A percentile compares a stretch with the other conserved stretches of the same genome.
phyloP scores from a whole-genome alignment of 2,329 filamentous ascomycete genomes.

The Curvularia verruculosa region DNA sequence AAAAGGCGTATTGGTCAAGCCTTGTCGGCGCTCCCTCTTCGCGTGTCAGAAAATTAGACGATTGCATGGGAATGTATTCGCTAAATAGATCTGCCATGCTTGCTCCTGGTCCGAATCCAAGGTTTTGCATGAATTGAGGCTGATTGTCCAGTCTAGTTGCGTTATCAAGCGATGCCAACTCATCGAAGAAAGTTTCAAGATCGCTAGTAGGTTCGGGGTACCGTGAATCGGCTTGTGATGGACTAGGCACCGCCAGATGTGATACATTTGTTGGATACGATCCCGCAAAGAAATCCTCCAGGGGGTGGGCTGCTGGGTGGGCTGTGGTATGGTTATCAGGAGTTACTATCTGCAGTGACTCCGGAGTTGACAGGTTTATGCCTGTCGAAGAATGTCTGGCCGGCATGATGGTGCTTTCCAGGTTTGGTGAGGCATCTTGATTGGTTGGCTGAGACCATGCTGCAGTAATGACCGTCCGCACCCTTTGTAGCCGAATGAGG shows the following conservation, averaged over 20 bases:
- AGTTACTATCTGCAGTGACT: constrained; percentile 25
- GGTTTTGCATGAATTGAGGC: constrained; percentile 69
- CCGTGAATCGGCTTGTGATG: constrained; percentile 27
- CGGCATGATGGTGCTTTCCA: constrained; percentile 7
- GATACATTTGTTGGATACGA: constrained; percentile 10
- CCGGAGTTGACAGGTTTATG: constrained; percentile 27
- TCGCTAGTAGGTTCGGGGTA: constrained; percentile 50
- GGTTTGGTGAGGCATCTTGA: background rate
- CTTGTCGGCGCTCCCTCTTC: constrained; percentile 22
- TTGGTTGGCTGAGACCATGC: constrained; percentile 18
- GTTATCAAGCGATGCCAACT: constrained; percentile 63
- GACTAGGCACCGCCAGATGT: constrained; percentile 4
- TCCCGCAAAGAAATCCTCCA: constrained; percentile 19
- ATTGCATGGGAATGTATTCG: constrained; percentile 49
- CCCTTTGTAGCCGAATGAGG: constrained; percentile 25
- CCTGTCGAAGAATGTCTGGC: constrained; percentile 2
- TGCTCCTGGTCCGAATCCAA: constrained; percentile 68
- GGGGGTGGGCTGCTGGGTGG: constrained; percentile 9
- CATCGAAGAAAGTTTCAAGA: constrained; percentile 62
- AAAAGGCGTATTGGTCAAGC: constrained; percentile 37
- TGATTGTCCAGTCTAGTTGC: constrained; percentile 61
- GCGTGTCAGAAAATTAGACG: constrained; percentile 40
- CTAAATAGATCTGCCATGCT: constrained; percentile 63
- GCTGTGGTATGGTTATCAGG: constrained; percentile 6
- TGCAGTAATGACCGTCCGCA: constrained; percentile 20